Base-by-base conservation (phyloP, 2,329 filamentous ascomycete species). In the Chaetomium olivaceum region DNA sequence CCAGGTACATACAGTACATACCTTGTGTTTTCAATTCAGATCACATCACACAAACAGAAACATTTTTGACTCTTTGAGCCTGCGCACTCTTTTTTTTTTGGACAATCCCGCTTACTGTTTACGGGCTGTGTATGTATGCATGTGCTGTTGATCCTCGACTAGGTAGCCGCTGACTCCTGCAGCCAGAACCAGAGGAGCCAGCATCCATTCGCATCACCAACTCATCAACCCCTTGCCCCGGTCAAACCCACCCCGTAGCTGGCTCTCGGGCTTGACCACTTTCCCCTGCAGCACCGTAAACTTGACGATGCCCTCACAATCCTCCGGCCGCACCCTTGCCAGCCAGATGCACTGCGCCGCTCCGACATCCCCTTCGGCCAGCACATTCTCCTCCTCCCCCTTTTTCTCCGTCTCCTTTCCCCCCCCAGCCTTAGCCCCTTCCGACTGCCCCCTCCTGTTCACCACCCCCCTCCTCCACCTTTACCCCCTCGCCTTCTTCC, bases 291-390 rank as follows among this genome's bases (percentile, higher is more conserved):
- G 77, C 3, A 99, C 85, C 0, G 95, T 98, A 76, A 91, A 97
- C 74, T 87, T 85, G 52, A 99, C 87, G 67, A 99, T 87, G 69
- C 95, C 96, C 82, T 97, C 93, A 74, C 93, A 96, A 74, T 98
- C 92, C 79, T 96, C 91, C 0, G 94, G 94, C 74, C 82, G 80
- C 21, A 97, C 89, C 65, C 94, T 82, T 23, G 92, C 94, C 55
- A 97, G 82, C 94, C 94, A 97, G 72, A 97, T 96, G 68, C 93
- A 94, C 81, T 97, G 93, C 55, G 86, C 88, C 1, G 92, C 93
- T 63, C 89, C 89, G 3, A 82, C 78, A 48, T 79, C 76, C 27
- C 73, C 74, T 36, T 76, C 78, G 33, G 78, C 78, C 39, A 79
- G 77, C 29, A 74, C 67, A 62, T 25, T 43, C 12, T 46, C 33